These are phyloP conservation scores for Herpetomonas tarakana DNA, from an alignment of 208 protist species.

Conservation along the genomic window DNA sequence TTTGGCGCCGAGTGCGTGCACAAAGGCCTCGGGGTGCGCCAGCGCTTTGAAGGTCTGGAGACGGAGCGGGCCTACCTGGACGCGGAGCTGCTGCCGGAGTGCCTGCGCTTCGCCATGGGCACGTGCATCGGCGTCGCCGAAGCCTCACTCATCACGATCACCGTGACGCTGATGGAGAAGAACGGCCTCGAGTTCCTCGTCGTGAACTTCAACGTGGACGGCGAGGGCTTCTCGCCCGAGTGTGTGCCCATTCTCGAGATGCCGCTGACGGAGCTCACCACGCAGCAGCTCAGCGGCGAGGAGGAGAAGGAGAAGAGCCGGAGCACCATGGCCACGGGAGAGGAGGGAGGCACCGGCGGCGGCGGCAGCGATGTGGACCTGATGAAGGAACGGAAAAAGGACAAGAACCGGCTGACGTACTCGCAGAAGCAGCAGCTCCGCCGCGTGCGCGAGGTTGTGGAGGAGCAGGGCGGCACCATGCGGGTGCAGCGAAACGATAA, in stretches of 20 bases:
- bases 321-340: not conserved
- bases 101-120: conserved; percentile 71
- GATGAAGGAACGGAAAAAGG: not conserved
- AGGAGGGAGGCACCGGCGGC: conserved; percentile 1
- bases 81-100: conserved; percentile 63
- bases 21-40: conserved; percentile 48
- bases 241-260: conserved; percentile 40
- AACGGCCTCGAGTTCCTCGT: conserved; percentile 78
- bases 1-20: conserved; percentile 69
- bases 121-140: conserved; percentile 33
- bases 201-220: conserved; percentile 73
- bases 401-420: not conserved
- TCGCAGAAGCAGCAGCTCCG: conserved; percentile 35
- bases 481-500: conserved; percentile 31
- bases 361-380: not conserved
- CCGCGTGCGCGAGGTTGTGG: conserved; percentile 52
- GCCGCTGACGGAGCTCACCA: conserved; percentile 8
- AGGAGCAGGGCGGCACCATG: conserved; percentile 80
- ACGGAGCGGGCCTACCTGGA: conserved; percentile 70
- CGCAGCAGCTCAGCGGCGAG: not conserved
- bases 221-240: conserved; percentile 44
- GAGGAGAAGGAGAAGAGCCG: not conserved
- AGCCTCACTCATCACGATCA: conserved; percentile 48
- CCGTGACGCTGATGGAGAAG: conserved; percentile 57
- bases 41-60: conserved; percentile 65